Evolutionary conservation across 2,329 filamentous ascomycete genomes (phyloP).

Genomic region (Alternaria hordeiaustralica): DNA sequence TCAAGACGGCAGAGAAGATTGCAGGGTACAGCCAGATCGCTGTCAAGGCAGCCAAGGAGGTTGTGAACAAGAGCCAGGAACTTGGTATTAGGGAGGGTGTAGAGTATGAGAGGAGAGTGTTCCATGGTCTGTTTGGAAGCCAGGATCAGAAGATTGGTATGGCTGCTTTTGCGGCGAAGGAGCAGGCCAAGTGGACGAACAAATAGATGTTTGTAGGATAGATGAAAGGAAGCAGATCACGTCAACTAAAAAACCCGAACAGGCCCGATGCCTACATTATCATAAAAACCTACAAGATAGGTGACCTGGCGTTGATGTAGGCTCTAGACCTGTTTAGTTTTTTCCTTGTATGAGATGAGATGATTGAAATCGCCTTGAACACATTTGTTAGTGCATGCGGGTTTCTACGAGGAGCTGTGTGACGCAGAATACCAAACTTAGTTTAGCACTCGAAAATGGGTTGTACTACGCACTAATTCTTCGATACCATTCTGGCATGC

Average conservation of each 20-base stretch:
- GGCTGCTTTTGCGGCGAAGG: slow-evolving; percentile 94
- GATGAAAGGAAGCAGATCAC: neutral
- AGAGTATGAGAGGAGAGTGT: slow-evolving; percentile 91
- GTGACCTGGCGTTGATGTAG: too few species aligned
- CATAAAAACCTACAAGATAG: too few species aligned
- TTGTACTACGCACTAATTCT: neutral
- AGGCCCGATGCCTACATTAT: too few species aligned
- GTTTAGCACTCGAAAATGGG: neutral
- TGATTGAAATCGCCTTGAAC: neutral
- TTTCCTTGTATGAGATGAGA: too few species aligned
- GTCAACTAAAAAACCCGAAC: too few species aligned
- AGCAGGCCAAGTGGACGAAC: slow-evolving; percentile 88
- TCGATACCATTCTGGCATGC: neutral
- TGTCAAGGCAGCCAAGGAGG: slow-evolving; percentile 90
- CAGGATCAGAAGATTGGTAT: slow-evolving; percentile 96
- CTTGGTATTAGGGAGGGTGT: slow-evolving; percentile 85
- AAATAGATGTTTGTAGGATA: slow-evolving; percentile 58
- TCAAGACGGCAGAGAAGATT: slow-evolving; percentile 88
- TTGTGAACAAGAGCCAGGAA: slow-evolving; percentile 99
- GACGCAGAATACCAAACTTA: neutral
- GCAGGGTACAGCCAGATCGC: slow-evolving; percentile 86
- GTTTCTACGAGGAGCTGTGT: neutral
- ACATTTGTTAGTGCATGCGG: neutral
- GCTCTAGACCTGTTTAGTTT: too few species aligned
- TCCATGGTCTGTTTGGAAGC: slow-evolving; percentile 92